Percentiles rank a stretch among this genome's conserved stretches.
phyloP scores from a whole-genome alignment of 2,329 filamentous ascomycete genomes.

The Colletotrichum spaethianum region DNA sequence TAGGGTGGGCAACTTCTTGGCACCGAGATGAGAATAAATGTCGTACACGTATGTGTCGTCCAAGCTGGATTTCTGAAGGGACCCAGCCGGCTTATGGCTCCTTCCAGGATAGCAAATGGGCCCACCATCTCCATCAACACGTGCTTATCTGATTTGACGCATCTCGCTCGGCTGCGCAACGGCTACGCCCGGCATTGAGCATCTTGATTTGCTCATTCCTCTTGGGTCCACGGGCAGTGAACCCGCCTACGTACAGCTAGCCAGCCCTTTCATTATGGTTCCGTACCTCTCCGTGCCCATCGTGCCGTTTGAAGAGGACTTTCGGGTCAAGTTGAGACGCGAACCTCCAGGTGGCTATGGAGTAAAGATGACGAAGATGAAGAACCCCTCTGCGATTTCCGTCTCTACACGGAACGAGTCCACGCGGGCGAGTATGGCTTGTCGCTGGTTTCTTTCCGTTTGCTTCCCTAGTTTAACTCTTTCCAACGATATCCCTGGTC shows the following conservation, averaged over 20 bases:
- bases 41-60: slow-evolving; percentile 5
- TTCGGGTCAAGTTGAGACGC: not conserved
- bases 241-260: not conserved
- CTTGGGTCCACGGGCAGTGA: not conserved
- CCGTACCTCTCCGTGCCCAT: not conserved
- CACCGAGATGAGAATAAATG: not conserved
- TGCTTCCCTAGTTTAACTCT: not conserved
- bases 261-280: not conserved
- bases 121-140: slow-evolving; percentile 6
- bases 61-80: not conserved
- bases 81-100: not conserved
- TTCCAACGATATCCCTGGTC: not conserved
- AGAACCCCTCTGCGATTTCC: not conserved
- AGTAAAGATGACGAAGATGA: not conserved
- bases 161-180: slow-evolving; percentile 7
- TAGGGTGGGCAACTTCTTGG: not conserved
- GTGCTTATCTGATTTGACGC: slow-evolving; percentile 4
- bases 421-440: no score
- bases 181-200: slow-evolving; percentile 1
- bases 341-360: not conserved
- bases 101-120: not conserved
- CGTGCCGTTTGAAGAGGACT: not conserved
- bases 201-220: not conserved
- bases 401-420: not conserved
- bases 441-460: not conserved